Conservation (phyloP, 805 yeast genomes). For the Teunomyces kruisii region DNA sequence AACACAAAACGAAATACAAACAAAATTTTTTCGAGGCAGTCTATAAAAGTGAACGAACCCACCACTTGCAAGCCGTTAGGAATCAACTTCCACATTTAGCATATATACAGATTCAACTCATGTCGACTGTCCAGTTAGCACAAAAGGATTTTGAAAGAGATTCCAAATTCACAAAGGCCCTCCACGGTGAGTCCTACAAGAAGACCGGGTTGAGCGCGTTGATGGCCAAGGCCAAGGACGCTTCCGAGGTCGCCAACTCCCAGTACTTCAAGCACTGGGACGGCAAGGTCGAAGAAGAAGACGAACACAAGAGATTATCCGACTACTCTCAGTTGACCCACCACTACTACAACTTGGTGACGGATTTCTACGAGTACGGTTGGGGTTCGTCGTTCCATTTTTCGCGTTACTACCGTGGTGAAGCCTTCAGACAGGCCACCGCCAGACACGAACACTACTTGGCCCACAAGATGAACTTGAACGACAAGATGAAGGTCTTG, state of each 20-base stretch:
- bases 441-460: slow-evolving; percentile 97
- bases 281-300: slow-evolving; percentile 72
- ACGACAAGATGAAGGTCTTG: slow-evolving; percentile 79
- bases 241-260: slow-evolving; percentile 74
- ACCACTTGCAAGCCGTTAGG: neutral
- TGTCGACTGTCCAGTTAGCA: slow-evolving; percentile 15
- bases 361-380: slow-evolving; percentile 98
- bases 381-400: slow-evolving; percentile 99
- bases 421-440: slow-evolving; percentile 88
- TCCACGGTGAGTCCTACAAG: slow-evolving; percentile 77
- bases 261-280: slow-evolving; percentile 98
- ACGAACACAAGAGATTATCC: slow-evolving; percentile 70
- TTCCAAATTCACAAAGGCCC: slow-evolving; percentile 73
- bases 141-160: slow-evolving; percentile 58
- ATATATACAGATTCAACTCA: slow-evolving; percentile 8
- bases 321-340: slow-evolving; percentile 91
- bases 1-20: slow-evolving; percentile 1
- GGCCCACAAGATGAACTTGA: slow-evolving; percentile 81
- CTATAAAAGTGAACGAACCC: slow-evolving; percentile 5
- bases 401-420: slow-evolving; percentile 90
- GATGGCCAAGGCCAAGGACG: slow-evolving; percentile 71
- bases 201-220: slow-evolving; percentile 76
- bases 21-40: slow-evolving; percentile 2
- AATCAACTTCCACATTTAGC: neutral
- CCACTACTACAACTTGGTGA: slow-evolving; percentile 94